Evolutionary conservation across 1,284 basidiomycete species (phyloP), one percentile per base, ranked within the genome.

Genomic region (Agaricales sp.): DNA sequence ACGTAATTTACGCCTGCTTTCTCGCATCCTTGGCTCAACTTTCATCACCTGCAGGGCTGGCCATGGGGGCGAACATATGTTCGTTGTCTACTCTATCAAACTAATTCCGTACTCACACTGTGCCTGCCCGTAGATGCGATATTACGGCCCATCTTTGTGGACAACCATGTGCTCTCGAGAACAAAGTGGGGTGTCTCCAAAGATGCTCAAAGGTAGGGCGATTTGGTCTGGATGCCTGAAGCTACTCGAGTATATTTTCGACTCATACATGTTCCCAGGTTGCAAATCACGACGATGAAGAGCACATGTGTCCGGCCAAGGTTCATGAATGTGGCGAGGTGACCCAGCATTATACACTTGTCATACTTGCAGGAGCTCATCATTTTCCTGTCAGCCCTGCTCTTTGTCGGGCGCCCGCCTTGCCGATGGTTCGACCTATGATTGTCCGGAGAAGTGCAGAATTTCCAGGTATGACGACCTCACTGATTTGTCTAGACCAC

Each of bases 281-380:
- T 12, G 62, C 65, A n/a, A 63, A 62, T 35, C 74, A 78, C 49
- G 35, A 50, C 11, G 75, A 71, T 1, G 67, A 64, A 0, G 71
- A 69, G 2, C 79, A 82, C 53, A 49, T 72, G 45, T 82, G 80
- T 55, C 69, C 75, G 0, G 73, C 78, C 4, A 59, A 63, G 1
- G 56, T 67, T 1, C 80, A 82, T 53, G 68, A 67, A n/a, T 82
- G 80, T 50, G 76, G 76, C 22, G 61, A 72, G 64, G 78, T 75
- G 51, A 46, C 62, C 46, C 6, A n/a, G 38, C 24, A 43, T 19
- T 22, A 11, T 23, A n/a, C n/a, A 4, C 4, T 14, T 13, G 22
- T 16, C 30, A 4, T 20, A 4, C 45, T 22, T 44, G 24, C 24
- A 11, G n/a, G n/a, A n/a, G n/a, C n/a, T n/a, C n/a, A n/a, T n/a